A percentile compares a stretch with the other conserved stretches of the same genome.
Evolutionary conservation across 2,329 filamentous ascomycete genomes (phyloP).

Genomic region (Fusarium compactum): DNA sequence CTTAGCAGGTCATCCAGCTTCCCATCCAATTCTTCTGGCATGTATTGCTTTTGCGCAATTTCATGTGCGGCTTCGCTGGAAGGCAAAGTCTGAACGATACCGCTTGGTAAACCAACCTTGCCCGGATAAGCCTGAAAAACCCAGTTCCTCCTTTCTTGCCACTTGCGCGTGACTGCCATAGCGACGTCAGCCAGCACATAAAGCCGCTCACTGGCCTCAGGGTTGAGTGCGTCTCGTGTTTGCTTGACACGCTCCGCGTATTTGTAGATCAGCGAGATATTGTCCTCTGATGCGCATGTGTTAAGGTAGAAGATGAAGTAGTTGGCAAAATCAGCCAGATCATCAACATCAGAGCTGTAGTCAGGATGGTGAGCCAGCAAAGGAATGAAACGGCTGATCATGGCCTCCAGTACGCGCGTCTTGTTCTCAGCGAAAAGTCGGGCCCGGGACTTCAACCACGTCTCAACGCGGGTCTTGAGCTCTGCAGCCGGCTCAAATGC

Average conservation of each 20-base stretch:
- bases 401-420: constrained; percentile 79
- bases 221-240: constrained; percentile 81
- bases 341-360: constrained; percentile 74
- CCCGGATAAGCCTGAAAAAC: constrained; percentile 84
- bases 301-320: constrained; percentile 93
- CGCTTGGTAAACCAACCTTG: constrained; percentile 83
- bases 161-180: constrained; percentile 83
- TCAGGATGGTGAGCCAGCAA: constrained; percentile 95
- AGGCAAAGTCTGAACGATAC: constrained; percentile 80
- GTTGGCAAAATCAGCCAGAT: constrained; percentile 83
- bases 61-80: constrained; percentile 84
- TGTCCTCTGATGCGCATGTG: constrained; percentile 85
- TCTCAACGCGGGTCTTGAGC: constrained; percentile 80
- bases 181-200: constrained; percentile 91
- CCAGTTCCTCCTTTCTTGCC: constrained; percentile 88
- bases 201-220: constrained; percentile 76
- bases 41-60: constrained; percentile 86
- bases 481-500: constrained; percentile 87
- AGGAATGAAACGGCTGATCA: constrained; percentile 85
- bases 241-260: constrained; percentile 94
- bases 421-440: constrained; percentile 70
- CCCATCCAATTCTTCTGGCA: constrained; percentile 81
- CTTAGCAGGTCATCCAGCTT: constrained; percentile 76
- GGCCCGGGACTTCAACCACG: constrained; percentile 88
- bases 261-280: constrained; percentile 89